Evolutionary conservation across 805 yeast genomes (phyloP), one percentile per base, ranked within the genome.

Genomic region (Saccharomycopsis babjevae): DNA sequence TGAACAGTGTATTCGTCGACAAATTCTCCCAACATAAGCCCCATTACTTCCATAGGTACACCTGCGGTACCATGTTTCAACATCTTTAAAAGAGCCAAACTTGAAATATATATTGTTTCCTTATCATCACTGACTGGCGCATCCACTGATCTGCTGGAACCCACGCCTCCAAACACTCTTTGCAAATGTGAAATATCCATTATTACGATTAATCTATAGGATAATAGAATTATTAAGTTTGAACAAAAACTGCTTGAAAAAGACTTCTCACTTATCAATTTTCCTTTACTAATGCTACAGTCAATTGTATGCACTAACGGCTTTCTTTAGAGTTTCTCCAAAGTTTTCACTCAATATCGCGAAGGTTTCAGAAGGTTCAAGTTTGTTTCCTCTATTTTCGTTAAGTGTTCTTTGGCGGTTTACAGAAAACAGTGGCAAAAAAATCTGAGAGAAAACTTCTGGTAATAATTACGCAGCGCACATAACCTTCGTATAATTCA

Each of bases 1-100:
- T 92, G 96, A 43, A 94, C 94, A 0, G 99, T 94, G 73, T 88
- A 93, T 64, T 94, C 98, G 72, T 94, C 99, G 32, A 94, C 94
- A 74, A 94, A 93, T 67, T 93, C 97, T 55, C 99, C 99, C 64
- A 96, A 80, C 99, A 94, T 94, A 66, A 94, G 79, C 2, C 99
- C 99, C 99, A 94, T 94, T 18, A 84, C 89, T 71, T 84, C 89
- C 88, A 84, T 84, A n/a, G 88, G 88, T 50, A 84, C 88, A 72
- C 96, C 94, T 1, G 94, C 93, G 70, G 98, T 82, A 42, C 98
- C 98, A 71, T 94, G 99, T 73, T 92, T 93, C 69, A 94, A 83
- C 99, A 94, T 94, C 76, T 94, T 94, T 65, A 94, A 79, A 58
- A 94, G 77, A 2, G 99, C 99, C 68, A 94, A 81, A 46, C 97